Percentiles rank a stretch among this genome's conserved stretches.
These are phyloP conservation scores for Naganishia friedmannii DNA, from an alignment of 768 basidiomycete species.

Conservation along the genomic window DNA sequence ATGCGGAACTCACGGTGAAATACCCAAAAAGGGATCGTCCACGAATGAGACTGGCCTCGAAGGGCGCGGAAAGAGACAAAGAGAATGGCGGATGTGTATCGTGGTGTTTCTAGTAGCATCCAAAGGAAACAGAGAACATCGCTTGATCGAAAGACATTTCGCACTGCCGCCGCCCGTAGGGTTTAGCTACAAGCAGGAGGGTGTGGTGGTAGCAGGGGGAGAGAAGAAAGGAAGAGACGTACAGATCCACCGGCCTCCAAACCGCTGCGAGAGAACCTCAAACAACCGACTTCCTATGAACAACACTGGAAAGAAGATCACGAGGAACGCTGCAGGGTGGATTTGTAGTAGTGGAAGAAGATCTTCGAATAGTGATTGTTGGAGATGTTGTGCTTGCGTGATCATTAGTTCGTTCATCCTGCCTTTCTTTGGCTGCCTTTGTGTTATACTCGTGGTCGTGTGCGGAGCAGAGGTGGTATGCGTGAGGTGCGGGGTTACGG, in stretches of 20 bases:
- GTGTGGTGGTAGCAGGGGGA: background rate
- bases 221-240: constrained; percentile 3
- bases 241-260: constrained; percentile 2
- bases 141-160: constrained; percentile 11
- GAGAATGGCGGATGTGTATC: constrained; percentile 5
- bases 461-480: too few relatives aligned
- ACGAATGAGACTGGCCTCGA: background rate
- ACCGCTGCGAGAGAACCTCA: background rate
- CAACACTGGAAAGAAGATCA: constrained; percentile 8
- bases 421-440: too few relatives aligned
- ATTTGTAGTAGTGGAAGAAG: constrained; percentile 8
- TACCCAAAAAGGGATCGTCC: constrained; percentile 12
- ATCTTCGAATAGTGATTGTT: constrained; percentile 19
- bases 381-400: constrained; percentile 20
- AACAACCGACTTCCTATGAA: background rate
- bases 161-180: background rate
- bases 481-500: too few relatives aligned
- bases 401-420: constrained; percentile 22
- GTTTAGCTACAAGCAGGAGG: background rate
- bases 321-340: constrained; percentile 11
- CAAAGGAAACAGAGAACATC: constrained; percentile 19
- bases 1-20: background rate
- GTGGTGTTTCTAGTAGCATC: constrained; percentile 20
- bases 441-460: too few relatives aligned
- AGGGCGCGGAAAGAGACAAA: constrained; percentile 12